These are phyloP conservation scores for Sarcodon sp. DNA, from an alignment of 768 basidiomycete genomes.

Conservation along the genomic window DNA sequence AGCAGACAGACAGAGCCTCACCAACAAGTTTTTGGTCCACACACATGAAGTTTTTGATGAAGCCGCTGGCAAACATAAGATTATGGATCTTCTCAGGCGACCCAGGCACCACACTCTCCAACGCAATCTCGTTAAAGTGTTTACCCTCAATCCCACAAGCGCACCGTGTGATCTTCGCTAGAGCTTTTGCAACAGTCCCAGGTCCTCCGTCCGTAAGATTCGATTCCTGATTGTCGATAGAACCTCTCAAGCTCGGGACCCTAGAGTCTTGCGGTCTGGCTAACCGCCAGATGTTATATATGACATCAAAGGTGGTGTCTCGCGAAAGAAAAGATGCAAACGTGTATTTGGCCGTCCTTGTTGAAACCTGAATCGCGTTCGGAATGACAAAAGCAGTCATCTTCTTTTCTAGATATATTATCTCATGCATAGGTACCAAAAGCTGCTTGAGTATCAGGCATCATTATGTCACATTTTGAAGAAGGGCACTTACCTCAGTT, in stretches of 20 bases:
- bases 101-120: constrained; percentile 75
- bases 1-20: constrained; percentile 23
- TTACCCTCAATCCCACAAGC: constrained; percentile 55
- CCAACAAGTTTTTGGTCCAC: constrained; percentile 83
- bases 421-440: constrained; percentile 79
- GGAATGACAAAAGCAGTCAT: constrained; percentile 98
- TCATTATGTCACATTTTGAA: not conserved
- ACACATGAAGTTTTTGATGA: constrained; percentile 88
- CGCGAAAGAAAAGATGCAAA: constrained; percentile 96
- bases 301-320: constrained; percentile 93
- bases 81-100: constrained; percentile 94
- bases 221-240: constrained; percentile 10
- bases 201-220: constrained; percentile 1
- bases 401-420: constrained; percentile 81
- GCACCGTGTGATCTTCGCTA: constrained; percentile 49
- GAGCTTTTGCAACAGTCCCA: constrained; percentile 11
- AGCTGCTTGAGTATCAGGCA: constrained; percentile 32
- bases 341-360: constrained; percentile 72
- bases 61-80: constrained; percentile 91
- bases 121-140: constrained; percentile 61
- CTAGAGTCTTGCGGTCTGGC: constrained; percentile 54
- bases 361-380: constrained; percentile 87
- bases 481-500: constrained; percentile 59
- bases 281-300: constrained; percentile 91
- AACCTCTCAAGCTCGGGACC: constrained; percentile 10